Base-by-base conservation (phyloP, 164 flowering plant species). In the Echeveria elegans region DNA sequence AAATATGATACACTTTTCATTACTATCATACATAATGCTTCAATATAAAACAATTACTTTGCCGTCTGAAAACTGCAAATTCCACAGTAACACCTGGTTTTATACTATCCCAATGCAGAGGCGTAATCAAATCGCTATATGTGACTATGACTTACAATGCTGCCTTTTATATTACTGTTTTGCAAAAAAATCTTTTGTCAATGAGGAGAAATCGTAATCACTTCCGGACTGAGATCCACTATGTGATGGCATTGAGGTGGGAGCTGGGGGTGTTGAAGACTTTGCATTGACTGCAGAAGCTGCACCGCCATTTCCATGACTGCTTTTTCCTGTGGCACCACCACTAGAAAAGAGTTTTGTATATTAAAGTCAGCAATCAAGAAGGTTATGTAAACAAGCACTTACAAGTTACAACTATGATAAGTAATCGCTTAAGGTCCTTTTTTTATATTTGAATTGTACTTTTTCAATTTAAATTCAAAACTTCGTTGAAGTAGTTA, bases 121-220 rank as follows among this genome's bases (percentile, higher is more conserved):
- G n/a, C 56, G 10, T 6, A 48, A 19, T 6, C 56, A 48, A 14
- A 48, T 48, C n/a, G 56, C n/a, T 4, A 48, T 48, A 48, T 48
- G 9, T 23, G 23, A 21, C 23, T 21, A 6, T 52, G 11, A 52
- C 58, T 23, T 8, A 48, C 24, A 52, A 52, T 52, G 28, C 28
- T 23, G 3, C 28, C 29, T 64, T 56, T 41, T 24, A 71, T 77
- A 80, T 79, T 81, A 87, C 8, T 75, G 87, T 76, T 91, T 91
- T 37, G 90, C 50, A 71, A 91, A 77, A 70, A 80, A 72, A n/a
- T 81, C 83, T 56, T 75, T 69, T 30, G 80, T 81, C 50, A 81
- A 63, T 10, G 84, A 78, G 18, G 84, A 81, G 68, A 81, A 81
- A 67, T 81, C 84, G n/a, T 70, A 81, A 19, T 92, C 97, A 36